phyloP scores from a whole-genome alignment of 1,284 basidiomycete species.

The Puccinia coronata region DNA sequence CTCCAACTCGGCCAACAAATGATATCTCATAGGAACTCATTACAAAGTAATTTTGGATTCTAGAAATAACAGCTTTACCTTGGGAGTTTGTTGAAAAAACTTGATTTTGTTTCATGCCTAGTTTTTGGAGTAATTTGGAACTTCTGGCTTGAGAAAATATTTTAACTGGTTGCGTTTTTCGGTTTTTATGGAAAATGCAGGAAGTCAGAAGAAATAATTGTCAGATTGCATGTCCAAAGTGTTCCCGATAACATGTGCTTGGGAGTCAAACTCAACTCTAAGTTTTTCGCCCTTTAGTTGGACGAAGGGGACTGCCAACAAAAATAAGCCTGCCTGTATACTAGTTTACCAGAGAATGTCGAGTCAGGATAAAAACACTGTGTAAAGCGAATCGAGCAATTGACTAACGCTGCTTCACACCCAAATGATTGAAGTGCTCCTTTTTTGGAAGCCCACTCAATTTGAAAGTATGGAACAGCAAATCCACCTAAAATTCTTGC shows the following conservation, averaged over 20 bases:
- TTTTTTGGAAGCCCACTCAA: slow-evolving; percentile 59
- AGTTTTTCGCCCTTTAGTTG: slow-evolving; percentile 63
- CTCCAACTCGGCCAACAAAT: too few species aligned
- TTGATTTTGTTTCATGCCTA: too few species aligned
- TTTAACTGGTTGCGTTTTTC: background rate
- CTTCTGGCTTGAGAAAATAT: slow-evolving; percentile 22
- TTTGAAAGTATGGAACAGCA: slow-evolving; percentile 68
- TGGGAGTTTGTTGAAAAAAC: too few species aligned
- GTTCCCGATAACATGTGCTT: background rate
- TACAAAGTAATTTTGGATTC: too few species aligned
- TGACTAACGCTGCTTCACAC: slow-evolving; percentile 46
- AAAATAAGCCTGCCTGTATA: slow-evolving; percentile 64
- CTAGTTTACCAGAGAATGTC: slow-evolving; percentile 68
- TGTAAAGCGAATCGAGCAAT: background rate
- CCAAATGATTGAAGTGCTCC: slow-evolving; percentile 31
- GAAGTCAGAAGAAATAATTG: background rate
- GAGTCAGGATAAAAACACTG: slow-evolving; percentile 57
- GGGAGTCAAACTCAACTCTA: slow-evolving; percentile 53
- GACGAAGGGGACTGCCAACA: slow-evolving; percentile 64
- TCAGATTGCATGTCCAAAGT: background rate
- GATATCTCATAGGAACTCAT: too few species aligned
- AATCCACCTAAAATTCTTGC: slow-evolving; percentile 66
- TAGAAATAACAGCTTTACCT: too few species aligned
- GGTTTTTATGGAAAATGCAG: background rate
- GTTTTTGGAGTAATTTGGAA: slow-evolving; percentile 16